Conservation (phyloP, 2,329 filamentous ascomycete species). For the Arthrinium phaeospermum region DNA sequence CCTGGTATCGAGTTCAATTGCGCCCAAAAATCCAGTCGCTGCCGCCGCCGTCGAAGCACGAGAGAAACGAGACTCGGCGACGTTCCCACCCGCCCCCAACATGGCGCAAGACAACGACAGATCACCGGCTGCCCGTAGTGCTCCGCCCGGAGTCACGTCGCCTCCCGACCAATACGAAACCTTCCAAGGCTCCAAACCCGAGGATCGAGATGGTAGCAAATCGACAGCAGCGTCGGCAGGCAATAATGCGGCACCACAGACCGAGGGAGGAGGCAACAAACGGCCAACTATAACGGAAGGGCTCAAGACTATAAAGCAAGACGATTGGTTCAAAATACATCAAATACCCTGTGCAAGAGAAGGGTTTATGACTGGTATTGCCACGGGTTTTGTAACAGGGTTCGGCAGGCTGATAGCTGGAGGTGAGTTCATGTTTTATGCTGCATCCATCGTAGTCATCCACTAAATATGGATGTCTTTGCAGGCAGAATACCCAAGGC, state of each 20-base stretch:
- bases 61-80: not conserved
- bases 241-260: slow-evolving; percentile 5
- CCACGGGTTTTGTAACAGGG: slow-evolving; percentile 76
- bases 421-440: slow-evolving; percentile 57
- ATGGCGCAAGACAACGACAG: slow-evolving; percentile 41
- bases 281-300: slow-evolving; percentile 63
- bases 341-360: slow-evolving; percentile 85
- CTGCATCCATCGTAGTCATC: not conserved
- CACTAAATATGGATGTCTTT: not conserved
- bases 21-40: not conserved
- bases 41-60: not conserved
- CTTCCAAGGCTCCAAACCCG: slow-evolving; percentile 39
- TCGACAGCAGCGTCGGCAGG: not conserved
- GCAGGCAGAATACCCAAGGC: slow-evolving; percentile 49
- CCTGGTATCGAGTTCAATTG: not conserved
- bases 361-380: slow-evolving; percentile 83
- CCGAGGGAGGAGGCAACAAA: slow-evolving; percentile 41
- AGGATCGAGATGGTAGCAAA: slow-evolving; percentile 23
- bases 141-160: slow-evolving; percentile 42
- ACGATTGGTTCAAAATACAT: slow-evolving; percentile 76
- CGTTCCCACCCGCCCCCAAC: slow-evolving; percentile 18
- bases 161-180: slow-evolving; percentile 46
- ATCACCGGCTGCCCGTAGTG: slow-evolving; percentile 33
- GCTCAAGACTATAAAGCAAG: slow-evolving; percentile 67
- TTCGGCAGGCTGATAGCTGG: slow-evolving; percentile 75